Evolutionary conservation across 202 grass and related monocot species (phyloP), one percentile per base, ranked within the genome.

Genomic region (Eragrostis tef): DNA sequence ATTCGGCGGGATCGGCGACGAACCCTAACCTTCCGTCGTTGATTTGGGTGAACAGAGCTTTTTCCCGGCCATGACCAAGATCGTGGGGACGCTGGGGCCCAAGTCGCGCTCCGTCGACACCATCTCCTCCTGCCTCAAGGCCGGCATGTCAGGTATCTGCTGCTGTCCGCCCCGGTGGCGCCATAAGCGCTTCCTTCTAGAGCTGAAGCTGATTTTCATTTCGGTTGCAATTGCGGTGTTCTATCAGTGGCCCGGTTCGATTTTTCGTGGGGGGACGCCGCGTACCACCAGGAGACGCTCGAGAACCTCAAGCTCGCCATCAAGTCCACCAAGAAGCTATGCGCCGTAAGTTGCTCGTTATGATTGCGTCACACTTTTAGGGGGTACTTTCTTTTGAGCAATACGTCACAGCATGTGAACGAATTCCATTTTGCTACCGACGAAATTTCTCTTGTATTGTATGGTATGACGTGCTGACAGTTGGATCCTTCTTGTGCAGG

Each of bases 61-160:
- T 47, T 99, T 96, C 87, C 96, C 96, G 42, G 96, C 96, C 46
- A 99, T 96, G 96, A 99, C 96, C 6, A 99, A 99, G 89, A 99
- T 99, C 77, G 93, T 99, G 41, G 96, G 96, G 13, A 99, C 96
- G 64, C 89, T 99, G 0, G 96, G 96, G 6, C 93, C 96, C 27
- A 93, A 92, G 67, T 99, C 96, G 12, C 93, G 96, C 58, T 86
- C 93, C 78, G 87, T 93, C 3, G 96, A 99, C 60, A 90, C 88
- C 73, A 96, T 99, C 85, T 93, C 93, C 44, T 24, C 90, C 49
- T 99, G 96, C 83, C 96, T 99, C 81, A 99, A 96, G 89, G 88
- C 93, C 44, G 96, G 96, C 80, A 99, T 99, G 96, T 99, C 96
- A 3, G 96, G 94, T 79, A 66, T 5, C 34, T 3, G 7, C 7